These are phyloP conservation scores for Fusarium sp. DNA, from an alignment of 2,329 filamentous ascomycete genomes.

Conservation along the genomic window DNA sequence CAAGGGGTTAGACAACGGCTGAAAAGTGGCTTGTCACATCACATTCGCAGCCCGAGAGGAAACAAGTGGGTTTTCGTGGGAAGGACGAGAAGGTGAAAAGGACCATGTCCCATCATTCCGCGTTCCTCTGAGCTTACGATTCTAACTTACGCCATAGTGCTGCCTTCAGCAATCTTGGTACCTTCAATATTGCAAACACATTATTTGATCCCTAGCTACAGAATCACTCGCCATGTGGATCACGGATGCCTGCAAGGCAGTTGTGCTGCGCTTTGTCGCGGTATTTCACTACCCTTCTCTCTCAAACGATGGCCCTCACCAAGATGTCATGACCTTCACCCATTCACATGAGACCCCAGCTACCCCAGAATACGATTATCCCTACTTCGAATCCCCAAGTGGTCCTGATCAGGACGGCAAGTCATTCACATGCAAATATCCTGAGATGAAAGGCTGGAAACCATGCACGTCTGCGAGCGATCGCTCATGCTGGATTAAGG, in stretches of 20 bases:
- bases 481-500: constrained; percentile 12
- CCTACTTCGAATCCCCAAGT: constrained; percentile 6
- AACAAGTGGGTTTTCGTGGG: background rate
- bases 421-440: constrained; percentile 4
- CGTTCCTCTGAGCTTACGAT: background rate
- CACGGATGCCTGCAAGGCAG: constrained; percentile 14
- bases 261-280: constrained; percentile 7
- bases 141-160: background rate
- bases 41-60: background rate
- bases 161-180: background rate
- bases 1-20: background rate
- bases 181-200: no score
- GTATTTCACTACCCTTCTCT: constrained; percentile 6
- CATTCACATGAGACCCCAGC: background rate
- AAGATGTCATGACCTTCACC: constrained; percentile 14
- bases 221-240: constrained; percentile 9
- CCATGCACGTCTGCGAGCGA: constrained; percentile 1
- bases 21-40: background rate
- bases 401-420: constrained; percentile 6
- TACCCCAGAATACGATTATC: background rate
- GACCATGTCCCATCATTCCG: background rate
- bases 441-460: constrained; percentile 6
- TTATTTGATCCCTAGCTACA: no score
- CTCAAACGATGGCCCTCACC: background rate
- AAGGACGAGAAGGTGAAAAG: background rate